phyloP scores from a whole-genome alignment of 768 basidiomycete genomes.

The Xerocomellus dryophilus region DNA sequence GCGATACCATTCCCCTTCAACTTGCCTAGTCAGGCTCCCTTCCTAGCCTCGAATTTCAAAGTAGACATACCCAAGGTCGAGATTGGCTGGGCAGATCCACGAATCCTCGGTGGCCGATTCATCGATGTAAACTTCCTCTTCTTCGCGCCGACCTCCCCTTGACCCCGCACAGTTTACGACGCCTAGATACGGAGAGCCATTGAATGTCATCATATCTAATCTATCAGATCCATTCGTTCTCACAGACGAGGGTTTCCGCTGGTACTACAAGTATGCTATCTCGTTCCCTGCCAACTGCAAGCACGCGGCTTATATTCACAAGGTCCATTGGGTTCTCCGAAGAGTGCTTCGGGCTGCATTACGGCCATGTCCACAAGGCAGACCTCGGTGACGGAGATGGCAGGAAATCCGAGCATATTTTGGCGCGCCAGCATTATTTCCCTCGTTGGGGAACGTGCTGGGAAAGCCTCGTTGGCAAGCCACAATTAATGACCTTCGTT shows the following conservation, averaged over 20 bases:
- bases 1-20: slow-evolving; percentile 12
- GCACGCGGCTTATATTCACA: neutral
- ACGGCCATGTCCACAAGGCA: slow-evolving; percentile 72
- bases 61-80: slow-evolving; percentile 22
- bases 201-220: slow-evolving; percentile 81
- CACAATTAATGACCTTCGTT: neutral
- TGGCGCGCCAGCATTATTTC: slow-evolving; percentile 76
- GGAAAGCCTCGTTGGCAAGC: slow-evolving; percentile 70
- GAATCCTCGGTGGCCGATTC: slow-evolving; percentile 66
- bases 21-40: slow-evolving; percentile 8
- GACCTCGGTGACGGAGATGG: slow-evolving; percentile 82
- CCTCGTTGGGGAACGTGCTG: slow-evolving; percentile 84
- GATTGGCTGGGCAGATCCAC: slow-evolving; percentile 62
- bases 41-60: neutral
- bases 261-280: slow-evolving; percentile 58
- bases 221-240: slow-evolving; percentile 77
- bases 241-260: slow-evolving; percentile 65
- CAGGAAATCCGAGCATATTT: slow-evolving; percentile 61
- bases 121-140: slow-evolving; percentile 59
- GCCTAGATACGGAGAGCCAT: slow-evolving; percentile 67
- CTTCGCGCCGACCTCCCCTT: neutral
- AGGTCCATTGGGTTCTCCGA: slow-evolving; percentile 80
- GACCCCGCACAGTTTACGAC: slow-evolving; percentile 55
- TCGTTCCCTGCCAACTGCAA: neutral
- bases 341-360: slow-evolving; percentile 80